A percentile compares a stretch with the other conserved stretches of the same genome.
phyloP scores from a whole-genome alignment of 1,139 yeast species.

The Scheffersomyces lignicola region DNA sequence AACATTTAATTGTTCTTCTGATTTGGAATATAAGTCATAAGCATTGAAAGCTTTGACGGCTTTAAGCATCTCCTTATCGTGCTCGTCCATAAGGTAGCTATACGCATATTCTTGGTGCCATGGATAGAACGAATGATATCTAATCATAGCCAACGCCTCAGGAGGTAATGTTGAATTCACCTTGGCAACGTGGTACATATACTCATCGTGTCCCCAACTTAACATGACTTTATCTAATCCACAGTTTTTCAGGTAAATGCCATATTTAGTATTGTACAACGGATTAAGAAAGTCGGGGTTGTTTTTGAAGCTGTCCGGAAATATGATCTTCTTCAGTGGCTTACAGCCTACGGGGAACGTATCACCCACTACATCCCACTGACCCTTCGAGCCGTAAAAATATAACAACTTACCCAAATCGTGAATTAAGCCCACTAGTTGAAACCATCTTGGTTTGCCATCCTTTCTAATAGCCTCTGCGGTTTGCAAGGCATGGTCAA shows the following conservation, averaged over 20 bases:
- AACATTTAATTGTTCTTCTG: conserved; percentile 48
- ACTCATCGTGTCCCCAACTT: conserved; percentile 81
- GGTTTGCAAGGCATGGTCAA: conserved; percentile 74
- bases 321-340: conserved; percentile 60
- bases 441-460: conserved; percentile 74
- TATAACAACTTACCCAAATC: conserved; percentile 70
- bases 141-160: conserved; percentile 71
- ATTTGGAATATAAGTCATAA: conserved; percentile 68
- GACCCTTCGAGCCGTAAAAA: conserved; percentile 71
- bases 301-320: conserved; percentile 56
- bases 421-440: conserved; percentile 69
- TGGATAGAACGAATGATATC: conserved; percentile 76
- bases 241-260: conserved; percentile 63
- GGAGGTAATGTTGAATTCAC: conserved; percentile 61
- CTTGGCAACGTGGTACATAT: conserved; percentile 73
- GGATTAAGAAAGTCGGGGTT: conserved; percentile 68
- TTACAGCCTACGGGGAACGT: conserved; percentile 76
- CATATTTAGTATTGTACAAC: conserved; percentile 63
- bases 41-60: conserved; percentile 69
- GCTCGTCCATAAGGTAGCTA: conserved; percentile 62
- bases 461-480: conserved; percentile 74
- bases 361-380: conserved; percentile 84
- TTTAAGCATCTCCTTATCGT: conserved; percentile 59
- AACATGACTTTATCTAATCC: conserved; percentile 72
- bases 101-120: conserved; percentile 76